Evolutionary conservation across 2,329 filamentous ascomycete genomes (phyloP).

Genomic region (Arachnomyces sp.): DNA sequence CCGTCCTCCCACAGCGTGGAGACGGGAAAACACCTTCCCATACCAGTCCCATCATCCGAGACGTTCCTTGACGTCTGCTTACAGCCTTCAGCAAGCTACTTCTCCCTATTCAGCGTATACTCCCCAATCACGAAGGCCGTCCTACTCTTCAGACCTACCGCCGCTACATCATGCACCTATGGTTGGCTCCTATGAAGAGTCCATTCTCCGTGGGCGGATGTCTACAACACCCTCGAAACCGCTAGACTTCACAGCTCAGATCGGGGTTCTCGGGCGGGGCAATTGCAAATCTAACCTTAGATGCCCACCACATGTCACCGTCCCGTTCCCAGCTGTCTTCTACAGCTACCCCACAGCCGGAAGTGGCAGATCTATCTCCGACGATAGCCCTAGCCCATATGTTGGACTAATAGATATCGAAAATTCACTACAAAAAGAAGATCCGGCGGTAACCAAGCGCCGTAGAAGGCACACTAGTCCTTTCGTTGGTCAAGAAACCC

Average conservation of each 20-base stretch:
- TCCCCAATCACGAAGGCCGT: slow-evolving; percentile 54
- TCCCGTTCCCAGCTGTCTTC: slow-evolving; percentile 91
- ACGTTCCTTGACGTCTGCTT: slow-evolving; percentile 61
- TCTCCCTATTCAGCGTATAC: slow-evolving; percentile 19
- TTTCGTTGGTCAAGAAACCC: slow-evolving; percentile 8
- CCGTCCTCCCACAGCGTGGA: slow-evolving; percentile 38
- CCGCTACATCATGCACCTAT: slow-evolving; percentile 84
- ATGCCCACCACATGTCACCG: slow-evolving; percentile 81
- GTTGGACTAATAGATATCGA: slow-evolving; percentile 90
- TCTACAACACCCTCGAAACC: slow-evolving; percentile 91
- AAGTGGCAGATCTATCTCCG: slow-evolving; percentile 55
- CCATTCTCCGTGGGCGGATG: slow-evolving; percentile 90
- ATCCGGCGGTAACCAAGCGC: slow-evolving; percentile 28
- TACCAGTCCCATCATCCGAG: slow-evolving; percentile 75
- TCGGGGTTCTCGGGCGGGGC: slow-evolving; percentile 82
- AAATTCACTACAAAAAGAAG: slow-evolving; percentile 57
- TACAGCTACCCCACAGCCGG: slow-evolving; percentile 77
- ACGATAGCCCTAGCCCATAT: slow-evolving; percentile 91
- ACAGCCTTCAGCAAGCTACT: slow-evolving; percentile 41
- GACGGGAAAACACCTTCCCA: slow-evolving; percentile 55
- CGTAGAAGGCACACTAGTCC: slow-evolving; percentile 33
- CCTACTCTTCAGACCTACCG: slow-evolving; percentile 64
- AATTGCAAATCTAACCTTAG: slow-evolving; percentile 78
- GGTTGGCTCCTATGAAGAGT: slow-evolving; percentile 97
- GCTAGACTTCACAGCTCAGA: slow-evolving; percentile 86